Percentiles rank a stretch among this genome's conserved stretches.
phyloP scores from a whole-genome alignment of 306 rosid species.

The Mucuna pruriens region DNA sequence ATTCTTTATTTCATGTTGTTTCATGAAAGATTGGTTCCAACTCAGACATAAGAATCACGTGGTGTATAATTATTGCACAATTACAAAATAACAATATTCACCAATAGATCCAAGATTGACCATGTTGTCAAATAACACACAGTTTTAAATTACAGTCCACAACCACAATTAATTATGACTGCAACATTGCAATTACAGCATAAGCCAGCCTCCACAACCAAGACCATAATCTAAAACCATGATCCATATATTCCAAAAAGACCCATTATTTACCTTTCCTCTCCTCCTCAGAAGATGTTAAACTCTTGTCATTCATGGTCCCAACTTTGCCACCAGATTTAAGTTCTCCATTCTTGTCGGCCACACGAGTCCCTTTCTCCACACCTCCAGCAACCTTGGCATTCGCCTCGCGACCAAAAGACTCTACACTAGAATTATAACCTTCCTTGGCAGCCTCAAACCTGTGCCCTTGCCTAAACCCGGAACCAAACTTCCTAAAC shows the following conservation, averaged over 20 bases:
- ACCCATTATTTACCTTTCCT: constrained; percentile 54
- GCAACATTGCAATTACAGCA: not conserved
- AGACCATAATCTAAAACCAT: not conserved
- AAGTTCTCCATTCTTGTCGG: constrained; percentile 44
- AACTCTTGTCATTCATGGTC: constrained; percentile 50
- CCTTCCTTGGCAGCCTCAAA: constrained; percentile 55
- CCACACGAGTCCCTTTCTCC: constrained; percentile 49
- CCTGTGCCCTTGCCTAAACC: constrained; percentile 59
- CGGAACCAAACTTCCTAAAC: constrained; percentile 46
- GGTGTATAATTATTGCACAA: not conserved
- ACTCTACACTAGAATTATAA: constrained; percentile 48
- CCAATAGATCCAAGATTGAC: not conserved
- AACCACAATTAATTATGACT: not conserved
- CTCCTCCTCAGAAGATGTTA: constrained; percentile 49
- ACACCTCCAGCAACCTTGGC: constrained; percentile 38
- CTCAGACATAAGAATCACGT: not conserved
- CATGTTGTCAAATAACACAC: not conserved
- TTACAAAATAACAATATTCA: not conserved
- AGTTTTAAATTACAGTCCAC: not conserved
- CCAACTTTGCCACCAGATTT: constrained; percentile 50
- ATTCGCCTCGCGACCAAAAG: constrained; percentile 49
- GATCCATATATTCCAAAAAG: not conserved
- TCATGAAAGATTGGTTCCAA: no score
- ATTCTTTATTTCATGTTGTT: no score
- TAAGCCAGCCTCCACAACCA: not conserved